A percentile compares a stretch with the other conserved stretches of the same genome.
Evolutionary conservation across 176 grass and related monocot species (phyloP).

Genomic region (Zoysia japonica): DNA sequence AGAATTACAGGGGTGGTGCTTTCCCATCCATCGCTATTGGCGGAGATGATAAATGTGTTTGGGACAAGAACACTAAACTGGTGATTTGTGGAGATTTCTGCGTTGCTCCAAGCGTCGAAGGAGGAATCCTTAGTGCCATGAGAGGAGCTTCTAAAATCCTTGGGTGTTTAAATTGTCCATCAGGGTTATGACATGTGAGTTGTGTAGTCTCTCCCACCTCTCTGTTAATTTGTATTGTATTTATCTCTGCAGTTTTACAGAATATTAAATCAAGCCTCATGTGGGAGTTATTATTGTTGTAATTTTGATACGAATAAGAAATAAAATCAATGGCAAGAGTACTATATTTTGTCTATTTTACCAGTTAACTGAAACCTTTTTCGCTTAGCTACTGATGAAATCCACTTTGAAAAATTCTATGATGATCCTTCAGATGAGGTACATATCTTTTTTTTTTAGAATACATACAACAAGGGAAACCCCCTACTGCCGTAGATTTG

Average conservation of each 20-base stretch:
- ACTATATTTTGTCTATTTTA: not conserved
- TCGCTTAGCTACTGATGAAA: not conserved
- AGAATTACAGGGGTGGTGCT: slow-evolving; percentile 67
- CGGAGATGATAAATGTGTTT: slow-evolving; percentile 75
- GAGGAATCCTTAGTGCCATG: slow-evolving; percentile 75
- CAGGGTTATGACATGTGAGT: slow-evolving; percentile 56
- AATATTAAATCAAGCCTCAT: not conserved
- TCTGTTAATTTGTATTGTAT: slow-evolving; percentile 5
- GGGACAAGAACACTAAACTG: slow-evolving; percentile 68
- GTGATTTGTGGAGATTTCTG: slow-evolving; percentile 95
- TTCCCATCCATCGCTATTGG: slow-evolving; percentile 63
- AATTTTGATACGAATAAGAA: slow-evolving; percentile 29
- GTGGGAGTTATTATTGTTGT: slow-evolving; percentile 24
- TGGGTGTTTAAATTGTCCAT: slow-evolving; percentile 59
- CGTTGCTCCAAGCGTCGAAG: slow-evolving; percentile 65
- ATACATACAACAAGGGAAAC: too few species aligned
- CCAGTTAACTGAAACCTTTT: not conserved
- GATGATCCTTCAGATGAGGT: not conserved
- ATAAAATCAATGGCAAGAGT: slow-evolving; percentile 9
- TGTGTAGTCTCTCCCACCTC: not conserved
- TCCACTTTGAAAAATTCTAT: not conserved
- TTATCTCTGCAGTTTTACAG: not conserved
- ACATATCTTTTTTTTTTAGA: not conserved
- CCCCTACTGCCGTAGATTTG: too few species aligned
- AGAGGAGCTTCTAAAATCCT: slow-evolving; percentile 79